Evolutionary conservation across 805 yeast genomes (phyloP).

Genomic region (Zygosaccharomyces siamensis): DNA sequence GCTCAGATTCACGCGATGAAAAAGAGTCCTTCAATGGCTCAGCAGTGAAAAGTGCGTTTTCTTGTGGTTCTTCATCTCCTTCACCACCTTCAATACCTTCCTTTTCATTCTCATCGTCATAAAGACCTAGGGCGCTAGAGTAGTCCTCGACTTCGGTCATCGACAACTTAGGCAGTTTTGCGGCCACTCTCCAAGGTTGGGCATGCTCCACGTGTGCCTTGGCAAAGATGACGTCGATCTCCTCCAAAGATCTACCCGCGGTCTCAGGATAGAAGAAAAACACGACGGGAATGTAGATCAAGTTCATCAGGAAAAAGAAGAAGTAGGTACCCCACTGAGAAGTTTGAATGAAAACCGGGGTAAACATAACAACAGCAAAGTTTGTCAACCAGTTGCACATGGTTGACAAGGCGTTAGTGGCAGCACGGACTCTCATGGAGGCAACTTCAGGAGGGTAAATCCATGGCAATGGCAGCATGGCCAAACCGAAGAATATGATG

Average conservation of each 20-base stretch:
- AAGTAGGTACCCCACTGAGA: constrained; percentile 61
- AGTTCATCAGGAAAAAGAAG: constrained; percentile 63
- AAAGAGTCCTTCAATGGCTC: constrained; percentile 1
- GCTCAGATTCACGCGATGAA: constrained; percentile 6
- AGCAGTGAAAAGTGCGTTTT: constrained; percentile 4
- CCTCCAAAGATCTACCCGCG: constrained; percentile 69
- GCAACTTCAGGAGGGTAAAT: constrained; percentile 61
- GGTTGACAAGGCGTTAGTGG: constrained; percentile 58
- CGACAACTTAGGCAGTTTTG: constrained; percentile 53
- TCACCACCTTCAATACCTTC: constrained; percentile 24
- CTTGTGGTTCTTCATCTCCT: constrained; percentile 14
- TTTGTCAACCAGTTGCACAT: constrained; percentile 63
- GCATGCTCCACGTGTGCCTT: constrained; percentile 47
- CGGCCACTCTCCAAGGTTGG: constrained; percentile 61
- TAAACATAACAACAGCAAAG: constrained; percentile 63
- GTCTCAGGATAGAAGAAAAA: constrained; percentile 74
- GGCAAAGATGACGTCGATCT: constrained; percentile 59
- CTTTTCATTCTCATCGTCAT: constrained; percentile 39
- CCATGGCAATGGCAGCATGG: constrained; percentile 58
- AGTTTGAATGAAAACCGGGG: constrained; percentile 50
- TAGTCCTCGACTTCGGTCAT: constrained; percentile 55
- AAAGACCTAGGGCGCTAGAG: constrained; percentile 54
- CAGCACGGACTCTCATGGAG: constrained; percentile 55
- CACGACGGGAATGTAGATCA: constrained; percentile 55
- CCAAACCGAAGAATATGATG: constrained; percentile 51